Percentiles rank a stretch among this genome's conserved stretches.
These are phyloP conservation scores for Chlamydomonas schloesseri DNA, from an alignment of 139 green algal genomes.

Conservation along the genomic window DNA sequence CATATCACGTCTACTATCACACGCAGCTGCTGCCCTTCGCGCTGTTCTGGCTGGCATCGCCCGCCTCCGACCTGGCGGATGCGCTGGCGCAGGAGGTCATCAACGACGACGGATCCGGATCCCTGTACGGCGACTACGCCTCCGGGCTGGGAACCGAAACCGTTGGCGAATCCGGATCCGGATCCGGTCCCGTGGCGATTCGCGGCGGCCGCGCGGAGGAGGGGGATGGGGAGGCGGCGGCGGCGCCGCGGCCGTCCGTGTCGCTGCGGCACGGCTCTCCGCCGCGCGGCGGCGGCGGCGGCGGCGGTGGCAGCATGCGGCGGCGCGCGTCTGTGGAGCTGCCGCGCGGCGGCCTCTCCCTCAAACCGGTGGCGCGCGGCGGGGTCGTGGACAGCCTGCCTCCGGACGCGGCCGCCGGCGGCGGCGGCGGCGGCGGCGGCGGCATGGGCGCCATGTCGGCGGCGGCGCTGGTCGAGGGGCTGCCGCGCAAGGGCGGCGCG, in stretches of 20 bases:
- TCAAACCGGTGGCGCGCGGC: not conserved
- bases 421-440: too few species aligned
- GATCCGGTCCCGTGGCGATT: too few species aligned
- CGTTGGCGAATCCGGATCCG: too few species aligned
- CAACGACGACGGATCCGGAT: slow-evolving; percentile 3
- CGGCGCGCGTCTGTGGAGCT: not conserved
- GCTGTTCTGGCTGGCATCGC: slow-evolving; percentile 14
- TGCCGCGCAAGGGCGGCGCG: not conserved
- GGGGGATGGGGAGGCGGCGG: too few species aligned
- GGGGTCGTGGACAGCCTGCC: not conserved
- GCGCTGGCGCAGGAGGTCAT: slow-evolving; percentile 34
- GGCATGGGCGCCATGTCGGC: too few species aligned
- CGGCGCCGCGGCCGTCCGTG: too few species aligned
- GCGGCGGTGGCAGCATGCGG: not conserved
- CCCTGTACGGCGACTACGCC: not conserved
- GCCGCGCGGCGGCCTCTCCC: not conserved
- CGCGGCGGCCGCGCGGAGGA: too few species aligned
- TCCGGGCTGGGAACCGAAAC: not conserved
- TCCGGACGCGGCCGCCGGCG: too few species aligned
- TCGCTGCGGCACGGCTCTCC: too few species aligned
- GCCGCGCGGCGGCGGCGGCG: too few species aligned
- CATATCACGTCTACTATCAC: too few species aligned
- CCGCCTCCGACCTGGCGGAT: slow-evolving; percentile 1
- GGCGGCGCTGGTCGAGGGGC: not conserved
- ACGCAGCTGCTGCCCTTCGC: slow-evolving; percentile 13